Base-by-base conservation (phyloP, 1,284 basidiomycete species). In the Coriolopsis trogii region DNA sequence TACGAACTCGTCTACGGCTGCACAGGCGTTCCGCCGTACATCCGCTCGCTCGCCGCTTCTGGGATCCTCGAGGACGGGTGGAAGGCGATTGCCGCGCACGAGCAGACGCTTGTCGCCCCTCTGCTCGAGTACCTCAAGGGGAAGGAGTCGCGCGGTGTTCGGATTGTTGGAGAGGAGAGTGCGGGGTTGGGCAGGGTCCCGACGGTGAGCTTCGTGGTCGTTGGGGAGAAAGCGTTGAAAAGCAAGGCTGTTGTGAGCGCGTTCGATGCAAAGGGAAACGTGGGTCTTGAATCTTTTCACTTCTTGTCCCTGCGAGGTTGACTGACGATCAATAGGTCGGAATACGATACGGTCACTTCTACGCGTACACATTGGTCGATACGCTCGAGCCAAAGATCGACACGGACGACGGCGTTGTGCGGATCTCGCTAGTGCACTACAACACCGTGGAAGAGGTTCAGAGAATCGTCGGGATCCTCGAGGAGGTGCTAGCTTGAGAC, bases 401-500 rank as follows among this genome's bases (percentile, higher is more conserved):
- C 57, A 62, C 74, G 2, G 73, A 78, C 1, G 88, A 91, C 58
- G 88, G 83, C 0, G 82, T 89, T 2, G 83, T 91, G 28, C 79
- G 89, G 8, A 81, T 91, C 53, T 89, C 87, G 3, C 68, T 92
- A n/a, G 87, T 91, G 16, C 89, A 92, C 61, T 91, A 91, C 65
- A 91, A 91, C 65, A 89, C 89, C 0, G 72, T 84, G 1, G 77
- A 82, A 41, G 89, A 91, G 63, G 87, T 89, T 1, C 66, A 79
- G 46, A 71, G 58, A 61, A 81, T 89, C 60, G 75, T 87, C 41
- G 66, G 67, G 1, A 68, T 84, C 31, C 64, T 89, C 53, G 77
- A 80, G 54, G 79, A 79, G 53, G 70, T 74, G 9, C 59, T 77
- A 18, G 67, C 54, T 15, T 64, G 29, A 52, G 18, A 10, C n/a